These are phyloP conservation scores for Alisma plantagoaquatica DNA, from an alignment of 106 monocot species.

Conservation along the genomic window DNA sequence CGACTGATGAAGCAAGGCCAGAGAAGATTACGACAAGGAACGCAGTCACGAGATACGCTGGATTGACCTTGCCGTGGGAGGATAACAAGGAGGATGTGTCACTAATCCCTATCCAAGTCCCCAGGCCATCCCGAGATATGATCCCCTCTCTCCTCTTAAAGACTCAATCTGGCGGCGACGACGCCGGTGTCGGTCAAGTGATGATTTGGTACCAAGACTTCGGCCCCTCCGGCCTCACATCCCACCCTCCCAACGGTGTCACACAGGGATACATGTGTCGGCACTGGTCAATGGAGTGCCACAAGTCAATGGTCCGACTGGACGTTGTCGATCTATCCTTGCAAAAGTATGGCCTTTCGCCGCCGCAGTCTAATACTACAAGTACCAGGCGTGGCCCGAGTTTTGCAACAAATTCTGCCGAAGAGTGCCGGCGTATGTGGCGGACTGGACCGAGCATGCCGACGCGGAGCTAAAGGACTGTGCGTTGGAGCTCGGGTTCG, in stretches of 20 bases:
- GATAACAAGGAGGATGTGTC: too few relatives aligned
- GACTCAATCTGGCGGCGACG: not conserved
- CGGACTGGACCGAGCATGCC: constrained; percentile 42
- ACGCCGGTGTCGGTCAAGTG: constrained; percentile 35
- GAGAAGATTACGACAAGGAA: too few relatives aligned
- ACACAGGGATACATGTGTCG: constrained; percentile 83
- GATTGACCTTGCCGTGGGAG: too few relatives aligned
- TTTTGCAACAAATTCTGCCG: constrained; percentile 60
- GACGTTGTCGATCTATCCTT: constrained; percentile 29
- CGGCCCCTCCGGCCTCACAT: constrained; percentile 43
- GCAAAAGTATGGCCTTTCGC: not conserved
- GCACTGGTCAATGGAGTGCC: constrained; percentile 31
- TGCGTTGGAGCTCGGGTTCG: constrained; percentile 54
- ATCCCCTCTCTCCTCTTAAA: constrained; percentile 19
- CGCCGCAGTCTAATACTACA: constrained; percentile 72
- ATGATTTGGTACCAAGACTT: constrained; percentile 43
- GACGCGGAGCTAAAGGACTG: constrained; percentile 53
- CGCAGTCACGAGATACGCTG: too few relatives aligned
- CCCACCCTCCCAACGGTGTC: constrained; percentile 49
- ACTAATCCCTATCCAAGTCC: too few relatives aligned
- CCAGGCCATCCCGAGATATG: constrained; percentile 25
- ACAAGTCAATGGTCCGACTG: constrained; percentile 69
- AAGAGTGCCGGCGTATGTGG: constrained; percentile 60
- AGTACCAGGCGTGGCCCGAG: constrained; percentile 88
- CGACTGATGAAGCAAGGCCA: too few relatives aligned